These are phyloP conservation scores for Mycosarcoma maydis DNA, from an alignment of 1,284 basidiomycete genomes.

Conservation along the genomic window DNA sequence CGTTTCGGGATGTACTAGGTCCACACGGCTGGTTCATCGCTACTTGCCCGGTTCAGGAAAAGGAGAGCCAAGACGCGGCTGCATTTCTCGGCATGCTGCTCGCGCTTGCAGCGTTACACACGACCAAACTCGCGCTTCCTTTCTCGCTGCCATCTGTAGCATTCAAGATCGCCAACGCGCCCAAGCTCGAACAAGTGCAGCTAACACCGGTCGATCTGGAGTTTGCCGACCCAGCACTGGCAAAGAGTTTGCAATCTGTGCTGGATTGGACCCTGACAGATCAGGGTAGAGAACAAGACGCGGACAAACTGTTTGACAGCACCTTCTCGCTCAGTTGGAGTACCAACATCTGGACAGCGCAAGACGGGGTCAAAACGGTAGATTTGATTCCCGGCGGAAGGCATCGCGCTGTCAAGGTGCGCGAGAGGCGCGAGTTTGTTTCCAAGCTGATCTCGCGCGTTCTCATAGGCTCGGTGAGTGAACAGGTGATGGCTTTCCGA, in stretches of 20 bases:
- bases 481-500: slow-evolving; percentile 25
- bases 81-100: slow-evolving; percentile 46
- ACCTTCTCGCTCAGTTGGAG: slow-evolving; percentile 46
- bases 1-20: background rate
- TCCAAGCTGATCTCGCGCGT: slow-evolving; percentile 31
- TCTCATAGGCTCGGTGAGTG: slow-evolving; percentile 20
- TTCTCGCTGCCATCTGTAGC: slow-evolving; percentile 27
- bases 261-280: slow-evolving; percentile 17
- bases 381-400: slow-evolving; percentile 40
- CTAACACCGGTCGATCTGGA: slow-evolving; percentile 34
- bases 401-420: slow-evolving; percentile 24
- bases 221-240: slow-evolving; percentile 29
- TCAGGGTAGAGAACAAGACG: background rate
- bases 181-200: background rate
- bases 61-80: slow-evolving; percentile 6
- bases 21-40: slow-evolving; percentile 25
- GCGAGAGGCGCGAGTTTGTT: slow-evolving; percentile 24
- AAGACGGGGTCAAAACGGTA: slow-evolving; percentile 19
- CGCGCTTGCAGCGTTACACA: slow-evolving; percentile 46
- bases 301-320: slow-evolving; percentile 20
- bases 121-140: slow-evolving; percentile 41
- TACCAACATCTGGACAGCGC: slow-evolving; percentile 9
- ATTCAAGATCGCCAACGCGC: slow-evolving; percentile 28
- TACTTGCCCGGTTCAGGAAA: background rate
- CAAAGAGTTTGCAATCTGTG: slow-evolving; percentile 29